phyloP scores from a whole-genome alignment of 805 yeast species.

The Metschnikowia shivogae region DNA sequence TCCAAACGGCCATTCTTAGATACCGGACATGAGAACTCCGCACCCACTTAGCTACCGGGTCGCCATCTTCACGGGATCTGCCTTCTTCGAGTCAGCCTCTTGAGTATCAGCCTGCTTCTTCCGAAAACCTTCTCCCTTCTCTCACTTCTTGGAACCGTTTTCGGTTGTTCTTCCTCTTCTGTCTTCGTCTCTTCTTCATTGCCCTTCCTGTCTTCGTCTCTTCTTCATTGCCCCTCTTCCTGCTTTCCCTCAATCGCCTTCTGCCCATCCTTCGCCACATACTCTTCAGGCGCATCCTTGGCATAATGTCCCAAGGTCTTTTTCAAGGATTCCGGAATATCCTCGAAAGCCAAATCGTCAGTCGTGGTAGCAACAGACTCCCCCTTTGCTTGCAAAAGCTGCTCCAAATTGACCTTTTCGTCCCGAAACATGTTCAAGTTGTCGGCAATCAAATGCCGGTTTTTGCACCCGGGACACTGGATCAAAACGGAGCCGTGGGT shows the following conservation, averaged over 20 bases:
- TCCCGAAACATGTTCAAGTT: conserved; percentile 69
- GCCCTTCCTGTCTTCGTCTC: background rate
- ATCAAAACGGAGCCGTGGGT: conserved; percentile 80
- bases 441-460: conserved; percentile 88
- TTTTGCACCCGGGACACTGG: conserved; percentile 88
- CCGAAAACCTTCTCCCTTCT: no score
- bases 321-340: conserved; percentile 56
- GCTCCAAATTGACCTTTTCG: conserved; percentile 69
- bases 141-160: no score
- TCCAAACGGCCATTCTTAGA: no score
- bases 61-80: no score
- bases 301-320: conserved; percentile 59
- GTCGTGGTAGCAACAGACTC: conserved; percentile 63
- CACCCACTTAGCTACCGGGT: no score
- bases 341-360: conserved; percentile 67
- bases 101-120: no score
- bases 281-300: conserved; percentile 57
- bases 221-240: no score
- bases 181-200: no score
- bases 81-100: no score
- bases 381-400: conserved; percentile 71
- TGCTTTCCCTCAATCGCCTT: conserved; percentile 1
- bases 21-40: no score
- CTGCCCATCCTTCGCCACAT: conserved; percentile 13
- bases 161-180: no score